Base-by-base conservation (phyloP, 306 rosid species). In the Corylus avellana region DNA sequence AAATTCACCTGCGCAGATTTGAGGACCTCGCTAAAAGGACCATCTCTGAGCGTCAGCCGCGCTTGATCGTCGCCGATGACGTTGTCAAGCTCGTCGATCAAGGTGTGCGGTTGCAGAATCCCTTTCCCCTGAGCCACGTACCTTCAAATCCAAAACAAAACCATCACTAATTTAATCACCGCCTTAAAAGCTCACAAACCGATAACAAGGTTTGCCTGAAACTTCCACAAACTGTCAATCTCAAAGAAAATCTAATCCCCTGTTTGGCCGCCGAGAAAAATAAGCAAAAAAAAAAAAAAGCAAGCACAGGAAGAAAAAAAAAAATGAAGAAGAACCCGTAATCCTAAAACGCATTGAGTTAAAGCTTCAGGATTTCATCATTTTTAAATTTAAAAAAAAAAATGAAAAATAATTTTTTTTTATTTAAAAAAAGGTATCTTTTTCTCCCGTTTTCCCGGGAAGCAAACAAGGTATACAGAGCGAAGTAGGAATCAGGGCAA, bases 41-140 rank as follows among this genome's bases (percentile, higher is more conserved):
- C 84, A 71, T 66, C 75, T 63, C 72, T 86, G 64, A 91, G 92
- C 51, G 59, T 78, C 39, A 8, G 3, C 8, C 59, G 25, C 13
- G 87, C 76, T 76, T 84, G 72, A 57, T 89, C 88, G 4, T 84
- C 89, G 14, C 86, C 75, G 57, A 75, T 54, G 37, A 81, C 78
- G 20, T 76, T 89, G 3, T 92, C 96, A 14, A 91, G 90, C 72
- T 92, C 97, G 79, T 91, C 98, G 72, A 90, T 81, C 92, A 95
- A 82, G 32, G 78, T 78, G 86, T 92, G 98, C 79, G 98, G 97
- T 64, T 91, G 98, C 88, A 92, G 81, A 73, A 95, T 91, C 79
- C 94, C 92, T 89, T 92, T 92, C 51, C 97, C 98, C 79, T 85
- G 95, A 77, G 83, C 91, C 84, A 92, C 93, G 79, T 91, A 95